Percentiles rank a stretch among this genome's conserved stretches.
phyloP scores from a whole-genome alignment of 73 alveolate genomes.

The Paramecium primaurelia region DNA sequence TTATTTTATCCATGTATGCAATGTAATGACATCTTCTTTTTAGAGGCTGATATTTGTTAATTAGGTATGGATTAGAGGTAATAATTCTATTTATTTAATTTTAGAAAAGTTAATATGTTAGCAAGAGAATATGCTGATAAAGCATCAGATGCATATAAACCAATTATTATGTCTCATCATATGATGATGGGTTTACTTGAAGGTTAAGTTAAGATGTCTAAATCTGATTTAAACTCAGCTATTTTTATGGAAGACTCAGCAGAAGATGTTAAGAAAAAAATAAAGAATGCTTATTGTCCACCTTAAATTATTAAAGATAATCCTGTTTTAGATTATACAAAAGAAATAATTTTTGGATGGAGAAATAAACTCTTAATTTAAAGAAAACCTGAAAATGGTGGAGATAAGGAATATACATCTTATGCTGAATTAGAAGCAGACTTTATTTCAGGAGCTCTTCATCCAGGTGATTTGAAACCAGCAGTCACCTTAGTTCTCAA shows the following conservation, averaged over 20 bases:
- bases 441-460: conserved; percentile 75
- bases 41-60: conserved; percentile 94
- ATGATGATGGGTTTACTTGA: conserved; percentile 92
- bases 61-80: conserved; percentile 95
- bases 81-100: not conserved
- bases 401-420: conserved; percentile 67
- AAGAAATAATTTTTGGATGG: conserved; percentile 84
- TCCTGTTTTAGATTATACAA: conserved; percentile 92
- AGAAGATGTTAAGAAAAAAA: conserved; percentile 94
- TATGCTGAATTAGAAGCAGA: conserved; percentile 84
- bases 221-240: conserved; percentile 98
- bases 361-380: conserved; percentile 66
- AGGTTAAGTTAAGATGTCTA: conserved; percentile 97
- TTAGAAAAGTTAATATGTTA: conserved; percentile 97
- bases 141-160: conserved; percentile 77
- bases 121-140: conserved; percentile 98
- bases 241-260: conserved; percentile 99
- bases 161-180: conserved; percentile 96
- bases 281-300: conserved; percentile 96
- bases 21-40: conserved; percentile 98
- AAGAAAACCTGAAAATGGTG: conserved; percentile 80
- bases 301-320: conserved; percentile 72
- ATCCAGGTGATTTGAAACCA: conserved; percentile 92
- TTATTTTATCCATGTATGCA: conserved; percentile 85
- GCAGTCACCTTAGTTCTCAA: conserved; percentile 82